Conservation (phyloP, 2,329 filamentous ascomycete genomes). For the Tolypocladium ophioglossoides region DNA sequence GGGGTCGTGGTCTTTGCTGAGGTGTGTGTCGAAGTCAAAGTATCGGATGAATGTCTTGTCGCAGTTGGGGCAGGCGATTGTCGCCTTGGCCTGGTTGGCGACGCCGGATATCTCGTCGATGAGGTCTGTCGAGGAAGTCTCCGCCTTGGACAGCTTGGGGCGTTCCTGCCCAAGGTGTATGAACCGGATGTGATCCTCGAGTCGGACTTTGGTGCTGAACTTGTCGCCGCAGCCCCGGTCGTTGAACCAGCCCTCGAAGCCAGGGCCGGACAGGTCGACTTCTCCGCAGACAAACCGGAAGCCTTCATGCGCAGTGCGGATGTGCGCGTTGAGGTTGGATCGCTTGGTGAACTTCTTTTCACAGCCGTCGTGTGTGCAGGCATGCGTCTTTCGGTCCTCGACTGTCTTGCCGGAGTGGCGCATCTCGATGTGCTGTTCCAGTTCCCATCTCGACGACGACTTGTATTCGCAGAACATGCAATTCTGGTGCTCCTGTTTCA, state of each 20-base stretch:
- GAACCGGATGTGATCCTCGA: conserved; percentile 78
- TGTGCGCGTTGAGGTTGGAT: conserved; percentile 73
- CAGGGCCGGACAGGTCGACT: conserved; percentile 46
- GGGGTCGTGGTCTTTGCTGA: conserved; percentile 19
- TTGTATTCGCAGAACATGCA: conserved; percentile 66
- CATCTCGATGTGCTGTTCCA: conserved; percentile 70
- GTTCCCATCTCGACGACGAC: conserved; percentile 54
- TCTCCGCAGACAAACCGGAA: conserved; percentile 70
- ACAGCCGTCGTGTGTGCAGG: conserved; percentile 60
- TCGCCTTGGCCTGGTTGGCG: conserved; percentile 28
- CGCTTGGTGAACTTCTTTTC: conserved; percentile 68
- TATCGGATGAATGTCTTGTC: conserved; percentile 35
- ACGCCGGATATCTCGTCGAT: conserved; percentile 34
- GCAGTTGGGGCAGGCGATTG: conserved; percentile 36
- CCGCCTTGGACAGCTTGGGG: conserved; percentile 19
- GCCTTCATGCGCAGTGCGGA: conserved; percentile 67
- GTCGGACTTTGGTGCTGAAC: conserved; percentile 65
- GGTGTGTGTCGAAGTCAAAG: conserved; percentile 37
- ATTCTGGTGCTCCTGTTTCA: conserved; percentile 60
- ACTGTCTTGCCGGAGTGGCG: conserved; percentile 56
- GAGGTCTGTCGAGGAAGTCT: conserved; percentile 13
- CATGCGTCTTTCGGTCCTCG: conserved; percentile 53
- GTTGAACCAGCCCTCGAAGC: conserved; percentile 53
- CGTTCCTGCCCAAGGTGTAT: conserved; percentile 59
- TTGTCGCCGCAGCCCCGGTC: conserved; percentile 61